Percentiles rank a stretch among this genome's conserved stretches.
Conservation (phyloP, 2,329 filamentous ascomycete species). For the Alternaria metachromatica region DNA sequence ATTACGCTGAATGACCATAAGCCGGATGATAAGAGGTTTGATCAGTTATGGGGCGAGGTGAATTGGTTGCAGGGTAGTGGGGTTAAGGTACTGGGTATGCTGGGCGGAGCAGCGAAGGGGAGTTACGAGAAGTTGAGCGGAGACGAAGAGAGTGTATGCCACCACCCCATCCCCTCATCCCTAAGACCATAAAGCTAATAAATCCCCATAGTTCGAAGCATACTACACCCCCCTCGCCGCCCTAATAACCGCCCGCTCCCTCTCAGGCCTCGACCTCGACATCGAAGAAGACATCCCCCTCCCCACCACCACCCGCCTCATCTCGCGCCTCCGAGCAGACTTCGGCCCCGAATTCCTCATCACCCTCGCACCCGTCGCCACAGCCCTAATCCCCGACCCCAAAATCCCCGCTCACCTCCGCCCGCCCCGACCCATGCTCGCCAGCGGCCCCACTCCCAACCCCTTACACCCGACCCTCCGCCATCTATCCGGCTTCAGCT, state of each 20-base stretch:
- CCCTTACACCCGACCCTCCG: conserved; percentile 47
- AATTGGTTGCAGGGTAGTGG: conserved; percentile 73
- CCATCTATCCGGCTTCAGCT: conserved; percentile 83
- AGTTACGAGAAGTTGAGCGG: conserved; percentile 64
- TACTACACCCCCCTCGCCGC: conserved; percentile 75
- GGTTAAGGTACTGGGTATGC: conserved; percentile 83
- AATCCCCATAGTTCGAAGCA: conserved; percentile 66
- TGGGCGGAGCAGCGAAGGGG: conserved; percentile 83
- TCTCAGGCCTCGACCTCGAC: conserved; percentile 51
- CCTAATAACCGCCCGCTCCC: conserved; percentile 64
- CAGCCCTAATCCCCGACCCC: conserved; percentile 66
- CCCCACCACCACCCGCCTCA: conserved; percentile 62
- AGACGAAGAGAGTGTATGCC: conserved; percentile 39
- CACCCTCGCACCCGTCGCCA: conserved; percentile 81
- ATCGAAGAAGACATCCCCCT: conserved; percentile 76
- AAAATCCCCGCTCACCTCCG: conserved; percentile 40
- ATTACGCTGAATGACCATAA: conserved; percentile 82
- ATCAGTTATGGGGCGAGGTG: conserved; percentile 80
- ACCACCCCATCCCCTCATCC: not conserved
- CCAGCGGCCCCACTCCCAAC: conserved; percentile 40
- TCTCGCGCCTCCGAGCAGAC: conserved; percentile 61
- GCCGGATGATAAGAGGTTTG: conserved; percentile 70
- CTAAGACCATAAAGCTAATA: not conserved
- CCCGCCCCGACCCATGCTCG: conserved; percentile 38
- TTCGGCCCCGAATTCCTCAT: conserved; percentile 76